Evolutionary conservation across 2,329 filamentous ascomycete genomes (phyloP).

Genomic region (Fusarium sp.): DNA sequence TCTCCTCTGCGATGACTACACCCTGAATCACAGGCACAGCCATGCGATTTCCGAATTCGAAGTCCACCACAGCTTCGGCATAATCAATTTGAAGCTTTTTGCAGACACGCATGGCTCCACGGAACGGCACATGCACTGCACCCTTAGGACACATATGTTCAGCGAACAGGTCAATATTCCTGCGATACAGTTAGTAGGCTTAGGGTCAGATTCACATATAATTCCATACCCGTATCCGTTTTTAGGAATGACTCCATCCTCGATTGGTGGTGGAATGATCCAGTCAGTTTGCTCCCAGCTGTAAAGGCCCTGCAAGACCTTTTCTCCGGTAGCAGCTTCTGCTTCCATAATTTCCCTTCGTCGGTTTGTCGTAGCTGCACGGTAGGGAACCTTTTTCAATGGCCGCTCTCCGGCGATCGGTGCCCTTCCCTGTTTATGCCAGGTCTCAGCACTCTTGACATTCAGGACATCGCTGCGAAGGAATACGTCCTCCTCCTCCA

Average conservation of each 20-base stretch:
- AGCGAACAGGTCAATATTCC: conserved; percentile 94
- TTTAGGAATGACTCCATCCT: conserved; percentile 88
- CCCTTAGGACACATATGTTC: conserved; percentile 91
- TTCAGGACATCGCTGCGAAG: conserved; percentile 81
- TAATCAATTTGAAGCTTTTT: conserved; percentile 87
- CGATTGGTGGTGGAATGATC: conserved; percentile 91
- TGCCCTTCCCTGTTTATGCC: conserved; percentile 95
- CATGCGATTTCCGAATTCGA: conserved; percentile 95
- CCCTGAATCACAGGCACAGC: conserved; percentile 93
- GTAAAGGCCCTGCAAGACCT: conserved; percentile 88
- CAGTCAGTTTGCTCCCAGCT: conserved; percentile 89
- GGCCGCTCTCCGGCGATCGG: conserved; percentile 78
- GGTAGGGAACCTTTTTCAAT: conserved; percentile 88
- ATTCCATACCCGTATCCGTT: conserved; percentile 80
- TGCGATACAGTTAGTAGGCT: conserved; percentile 44
- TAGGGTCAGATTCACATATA: not conserved
- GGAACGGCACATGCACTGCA: conserved; percentile 84
- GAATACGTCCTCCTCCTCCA: conserved; percentile 84
- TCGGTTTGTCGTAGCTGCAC: conserved; percentile 88
- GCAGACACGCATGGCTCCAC: conserved; percentile 83
- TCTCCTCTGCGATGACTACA: conserved; percentile 86
- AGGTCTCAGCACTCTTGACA: conserved; percentile 93
- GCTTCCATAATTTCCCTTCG: conserved; percentile 91
- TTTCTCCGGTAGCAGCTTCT: conserved; percentile 82
- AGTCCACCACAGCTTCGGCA: conserved; percentile 94